Evolutionary conservation across 495 filamentous ascomycete genomes (phyloP).

Genomic region (Penicillium taxi): DNA sequence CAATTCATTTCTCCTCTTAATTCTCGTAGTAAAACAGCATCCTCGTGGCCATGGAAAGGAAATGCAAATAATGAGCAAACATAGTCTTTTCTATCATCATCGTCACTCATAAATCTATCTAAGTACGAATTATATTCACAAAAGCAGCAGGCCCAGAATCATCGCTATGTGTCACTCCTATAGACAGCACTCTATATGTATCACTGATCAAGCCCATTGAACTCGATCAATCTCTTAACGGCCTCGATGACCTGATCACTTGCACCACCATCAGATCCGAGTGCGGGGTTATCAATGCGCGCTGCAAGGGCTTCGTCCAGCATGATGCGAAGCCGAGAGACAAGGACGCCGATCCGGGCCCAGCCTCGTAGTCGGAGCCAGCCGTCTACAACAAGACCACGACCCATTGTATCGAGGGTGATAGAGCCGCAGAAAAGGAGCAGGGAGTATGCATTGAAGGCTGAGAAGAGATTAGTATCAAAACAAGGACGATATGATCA

Average conservation of each 20-base stretch:
- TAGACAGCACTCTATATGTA: not conserved
- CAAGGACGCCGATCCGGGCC: slow-evolving; percentile 88
- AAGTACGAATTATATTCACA: no score
- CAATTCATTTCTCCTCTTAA: no score
- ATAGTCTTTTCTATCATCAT: no score
- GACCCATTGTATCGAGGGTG: slow-evolving; percentile 74
- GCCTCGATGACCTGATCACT: slow-evolving; percentile 63
- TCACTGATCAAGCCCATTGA: slow-evolving; percentile 75
- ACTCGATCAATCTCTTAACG: slow-evolving; percentile 72
- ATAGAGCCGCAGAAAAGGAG: slow-evolving; percentile 87
- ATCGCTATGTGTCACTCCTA: no score
- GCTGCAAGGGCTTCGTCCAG: slow-evolving; percentile 72
- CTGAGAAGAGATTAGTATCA: slow-evolving; percentile 31
- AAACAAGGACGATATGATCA: not conserved
- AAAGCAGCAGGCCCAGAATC: no score
- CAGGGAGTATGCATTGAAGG: slow-evolving; percentile 84
- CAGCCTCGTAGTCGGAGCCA: slow-evolving; percentile 88
- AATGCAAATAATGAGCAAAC: no score
- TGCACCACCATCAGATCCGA: slow-evolving; percentile 22
- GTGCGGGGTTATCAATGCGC: slow-evolving; percentile 67
- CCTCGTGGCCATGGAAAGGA: no score
- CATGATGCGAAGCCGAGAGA: slow-evolving; percentile 74
- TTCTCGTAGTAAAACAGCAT: no score
- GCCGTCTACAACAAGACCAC: slow-evolving; percentile 85
- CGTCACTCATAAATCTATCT: no score